phyloP scores from a whole-genome alignment of 169 alveolate species.

The Plasmodium knowlesi region DNA sequence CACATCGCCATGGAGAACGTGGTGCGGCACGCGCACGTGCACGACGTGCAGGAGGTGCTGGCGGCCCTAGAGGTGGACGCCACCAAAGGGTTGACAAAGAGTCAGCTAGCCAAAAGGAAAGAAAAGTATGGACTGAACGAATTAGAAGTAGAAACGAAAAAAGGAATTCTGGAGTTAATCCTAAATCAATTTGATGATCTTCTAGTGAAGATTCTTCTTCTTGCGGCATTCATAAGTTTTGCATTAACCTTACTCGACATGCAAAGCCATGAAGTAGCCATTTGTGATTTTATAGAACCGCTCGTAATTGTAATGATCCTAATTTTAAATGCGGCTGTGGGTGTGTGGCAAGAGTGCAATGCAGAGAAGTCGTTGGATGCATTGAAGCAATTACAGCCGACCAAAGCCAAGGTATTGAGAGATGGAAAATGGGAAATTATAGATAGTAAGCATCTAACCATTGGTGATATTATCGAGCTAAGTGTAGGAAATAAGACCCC shows the following conservation, averaged over 20 bases:
- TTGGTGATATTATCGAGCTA: conserved; percentile 97
- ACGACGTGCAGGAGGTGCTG: conserved; percentile 77
- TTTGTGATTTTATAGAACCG: conserved; percentile 98
- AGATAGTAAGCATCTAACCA: conserved; percentile 94
- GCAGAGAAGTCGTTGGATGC: conserved; percentile 99
- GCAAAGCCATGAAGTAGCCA: conserved; percentile 90
- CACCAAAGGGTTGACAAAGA: conserved; percentile 88
- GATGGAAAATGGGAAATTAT: conserved; percentile 93
- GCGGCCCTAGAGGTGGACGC: conserved; percentile 75
- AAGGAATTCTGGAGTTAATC: conserved; percentile 91
- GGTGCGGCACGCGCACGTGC: conserved; percentile 75
- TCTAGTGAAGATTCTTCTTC: conserved; percentile 94
- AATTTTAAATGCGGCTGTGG: conserved; percentile 96
- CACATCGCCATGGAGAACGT: not conserved
- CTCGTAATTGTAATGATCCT: conserved; percentile 95
- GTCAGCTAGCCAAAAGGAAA: conserved; percentile 89
- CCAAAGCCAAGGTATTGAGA: conserved; percentile 92
- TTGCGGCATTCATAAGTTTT: conserved; percentile 97
- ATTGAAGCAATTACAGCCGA: conserved; percentile 94
- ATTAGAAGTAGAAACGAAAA: conserved; percentile 91
- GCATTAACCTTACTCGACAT: conserved; percentile 93
- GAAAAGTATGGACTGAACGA: conserved; percentile 90
- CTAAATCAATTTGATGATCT: conserved; percentile 95
- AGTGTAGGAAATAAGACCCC: conserved; percentile 98
- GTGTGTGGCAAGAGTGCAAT: conserved; percentile 98